These are phyloP conservation scores for Cylindrodendrum hubeiense DNA, from an alignment of 2,329 filamentous ascomycete species.

Conservation along the genomic window DNA sequence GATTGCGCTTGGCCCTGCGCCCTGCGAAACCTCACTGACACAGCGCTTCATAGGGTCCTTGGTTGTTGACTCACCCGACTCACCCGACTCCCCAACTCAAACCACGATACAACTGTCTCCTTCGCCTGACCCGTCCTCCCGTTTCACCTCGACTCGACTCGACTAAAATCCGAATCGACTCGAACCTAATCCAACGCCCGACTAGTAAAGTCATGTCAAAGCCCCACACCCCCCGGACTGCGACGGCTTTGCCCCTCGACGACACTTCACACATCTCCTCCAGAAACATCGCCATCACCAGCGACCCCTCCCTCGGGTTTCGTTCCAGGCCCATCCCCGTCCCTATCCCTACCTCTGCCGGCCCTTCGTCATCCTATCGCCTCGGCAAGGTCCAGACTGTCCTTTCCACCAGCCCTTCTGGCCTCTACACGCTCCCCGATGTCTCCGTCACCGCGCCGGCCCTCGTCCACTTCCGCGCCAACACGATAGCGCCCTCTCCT, in stretches of 20 bases:
- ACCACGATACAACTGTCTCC: slow-evolving; percentile 1
- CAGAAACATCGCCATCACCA: slow-evolving; percentile 29
- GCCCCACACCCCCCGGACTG: slow-evolving; percentile 43
- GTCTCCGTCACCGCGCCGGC: slow-evolving; percentile 41
- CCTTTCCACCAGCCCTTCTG: slow-evolving; percentile 34
- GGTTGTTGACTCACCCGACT: not conserved
- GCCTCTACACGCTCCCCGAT: slow-evolving; percentile 39
- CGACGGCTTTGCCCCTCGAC: slow-evolving; percentile 44
- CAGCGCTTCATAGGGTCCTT: not conserved
- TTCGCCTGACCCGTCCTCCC: slow-evolving; percentile 1
- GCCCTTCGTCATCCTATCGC: slow-evolving; percentile 35
- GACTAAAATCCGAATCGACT: slow-evolving; percentile 34
- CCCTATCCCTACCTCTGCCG: slow-evolving; percentile 33
- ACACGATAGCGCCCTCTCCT: slow-evolving; percentile 52
- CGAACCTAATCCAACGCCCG: slow-evolving; percentile 38
- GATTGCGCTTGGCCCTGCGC: not conserved
- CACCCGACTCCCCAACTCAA: not conserved
- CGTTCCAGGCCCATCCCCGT: slow-evolving; percentile 38
- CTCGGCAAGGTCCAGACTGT: slow-evolving; percentile 36
- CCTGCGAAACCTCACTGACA: not conserved
- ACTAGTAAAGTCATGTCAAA: slow-evolving; percentile 48
- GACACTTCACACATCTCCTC: slow-evolving; percentile 29
- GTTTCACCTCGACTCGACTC: slow-evolving; percentile 8
- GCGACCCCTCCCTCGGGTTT: slow-evolving; percentile 37
- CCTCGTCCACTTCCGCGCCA: slow-evolving; percentile 42